Conservation (phyloP, 371 early-diverging fungal genomes). For the Syncephalastrum monosporum region DNA sequence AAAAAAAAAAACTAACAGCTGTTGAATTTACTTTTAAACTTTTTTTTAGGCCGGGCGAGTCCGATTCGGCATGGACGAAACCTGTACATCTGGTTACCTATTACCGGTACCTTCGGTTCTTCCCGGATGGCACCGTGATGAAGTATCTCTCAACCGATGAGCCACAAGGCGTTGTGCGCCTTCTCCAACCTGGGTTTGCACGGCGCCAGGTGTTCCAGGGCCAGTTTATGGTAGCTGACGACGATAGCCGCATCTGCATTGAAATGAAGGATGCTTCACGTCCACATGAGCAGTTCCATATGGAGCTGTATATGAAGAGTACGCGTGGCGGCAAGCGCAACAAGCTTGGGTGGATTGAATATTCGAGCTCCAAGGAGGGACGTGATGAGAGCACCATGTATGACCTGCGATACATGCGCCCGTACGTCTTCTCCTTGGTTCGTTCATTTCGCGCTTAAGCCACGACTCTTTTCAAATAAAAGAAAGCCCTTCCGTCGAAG, state of each 20-base stretch:
- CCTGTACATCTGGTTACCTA: slow-evolving; percentile 60
- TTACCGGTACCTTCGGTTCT: slow-evolving; percentile 61
- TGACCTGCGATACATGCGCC: slow-evolving; percentile 21
- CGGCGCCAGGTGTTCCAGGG: slow-evolving; percentile 43
- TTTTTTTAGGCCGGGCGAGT: slow-evolving; percentile 26
- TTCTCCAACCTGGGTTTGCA: slow-evolving; percentile 19
- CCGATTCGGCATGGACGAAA: slow-evolving; percentile 46
- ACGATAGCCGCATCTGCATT: slow-evolving; percentile 12
- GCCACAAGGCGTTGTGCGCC: slow-evolving; percentile 33
- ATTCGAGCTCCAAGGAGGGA: slow-evolving; percentile 18
- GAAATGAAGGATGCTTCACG: slow-evolving; percentile 25
- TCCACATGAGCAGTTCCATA: slow-evolving; percentile 30
- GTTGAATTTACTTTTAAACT: not conserved
- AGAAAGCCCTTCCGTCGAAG: no score
- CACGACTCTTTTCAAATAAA: no score
- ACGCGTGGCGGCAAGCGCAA: slow-evolving; percentile 50
- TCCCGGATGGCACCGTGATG: slow-evolving; percentile 42
- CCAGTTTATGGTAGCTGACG: slow-evolving; percentile 23
- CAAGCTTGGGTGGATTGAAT: slow-evolving; percentile 56
- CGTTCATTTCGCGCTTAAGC: slow-evolving; percentile 1
- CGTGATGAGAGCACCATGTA: slow-evolving; percentile 20
- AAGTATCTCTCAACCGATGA: slow-evolving; percentile 43
- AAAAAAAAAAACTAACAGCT: no score
- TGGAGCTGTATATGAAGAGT: slow-evolving; percentile 34
- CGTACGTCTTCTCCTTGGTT: slow-evolving; percentile 24